phyloP scores from a whole-genome alignment of 2,329 filamentous ascomycete species.

The Amauroascus niger region DNA sequence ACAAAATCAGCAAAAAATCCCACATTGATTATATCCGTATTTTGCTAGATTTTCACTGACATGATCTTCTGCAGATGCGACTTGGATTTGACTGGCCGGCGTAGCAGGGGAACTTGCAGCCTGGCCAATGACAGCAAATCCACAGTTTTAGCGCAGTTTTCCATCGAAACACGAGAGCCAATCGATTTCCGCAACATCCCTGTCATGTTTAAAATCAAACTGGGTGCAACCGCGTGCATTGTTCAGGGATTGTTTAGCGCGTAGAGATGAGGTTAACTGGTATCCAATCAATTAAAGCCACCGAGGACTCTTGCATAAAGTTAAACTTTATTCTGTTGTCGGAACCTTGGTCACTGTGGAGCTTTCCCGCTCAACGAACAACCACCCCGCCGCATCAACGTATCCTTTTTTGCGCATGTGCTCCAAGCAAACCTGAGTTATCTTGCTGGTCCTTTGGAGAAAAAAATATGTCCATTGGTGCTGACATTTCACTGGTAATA shows the following conservation, averaged over 20 bases:
- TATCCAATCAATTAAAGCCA: slow-evolving; percentile 36
- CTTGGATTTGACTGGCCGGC: not conserved
- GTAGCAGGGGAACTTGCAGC: not conserved
- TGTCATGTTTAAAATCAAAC: slow-evolving; percentile 22
- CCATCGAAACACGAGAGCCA: slow-evolving; percentile 32
- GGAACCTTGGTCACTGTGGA: not conserved
- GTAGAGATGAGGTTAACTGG: slow-evolving; percentile 11
- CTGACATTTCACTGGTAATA: no score
- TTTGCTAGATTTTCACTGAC: slow-evolving; percentile 22
- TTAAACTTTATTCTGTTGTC: not conserved
- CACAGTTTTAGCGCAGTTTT: slow-evolving; percentile 27
- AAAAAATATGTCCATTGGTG: no score
- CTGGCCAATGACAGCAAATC: not conserved
- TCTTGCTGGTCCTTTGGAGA: no score
- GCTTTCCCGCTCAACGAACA: no score
- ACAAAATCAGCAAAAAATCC: not conserved
- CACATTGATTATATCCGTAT: not conserved
- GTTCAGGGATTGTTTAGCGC: not conserved
- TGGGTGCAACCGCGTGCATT: slow-evolving; percentile 18
- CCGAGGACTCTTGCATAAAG: slow-evolving; percentile 14
- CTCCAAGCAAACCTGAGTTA: no score
- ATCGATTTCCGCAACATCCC: slow-evolving; percentile 27
- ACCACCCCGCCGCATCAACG: not conserved
- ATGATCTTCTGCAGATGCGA: slow-evolving; percentile 30
- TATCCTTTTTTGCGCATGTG: no score